Evolutionary conservation across 192 early-diverging fungal genomes (phyloP), one percentile per base, ranked within the genome.

Genomic region (Entomortierella beljakovae): DNA sequence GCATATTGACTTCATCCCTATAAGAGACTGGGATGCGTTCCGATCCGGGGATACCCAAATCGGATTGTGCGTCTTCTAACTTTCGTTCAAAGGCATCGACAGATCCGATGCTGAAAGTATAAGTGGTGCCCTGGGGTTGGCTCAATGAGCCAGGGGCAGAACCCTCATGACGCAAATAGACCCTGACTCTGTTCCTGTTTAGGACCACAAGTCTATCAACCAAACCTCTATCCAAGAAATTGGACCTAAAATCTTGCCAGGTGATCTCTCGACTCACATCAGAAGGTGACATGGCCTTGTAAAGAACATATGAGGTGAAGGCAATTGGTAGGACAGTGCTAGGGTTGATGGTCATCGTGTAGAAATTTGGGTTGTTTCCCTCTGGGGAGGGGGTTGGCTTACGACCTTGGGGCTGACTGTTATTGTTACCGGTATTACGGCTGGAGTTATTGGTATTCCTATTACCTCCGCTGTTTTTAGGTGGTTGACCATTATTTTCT

Each of bases 1-100:
- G 57, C 16, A 94, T 35, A 76, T 84, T 90, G 68, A 95, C 86
- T 75, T 97, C 94, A 52, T 94, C 94, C 57, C 85, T 80, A 81
- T 97, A 99, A 25, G 94, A 88, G 2, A 99, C 95, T 0, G 97
- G 96, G 49, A 99, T 94, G 29, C 96, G 92, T 72, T 98, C 92
- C 33, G 86, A 87, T 22, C 94, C 82, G 23, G 96, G 96, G 57
- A 99, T 97, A 23, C 91, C 90, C 58, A 99, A 89, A 80, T 98
- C 95, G 51, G 87, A 83, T 68, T 99, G 98, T 29, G 97, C 96
- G 25, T 90, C 88, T 18, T 94, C 92, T 33, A 99, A 79, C 66
- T 93, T 94, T 49, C 89, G 90, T 71, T 99, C 98, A 88, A 99
- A 99, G 35, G 91, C 89, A 40, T 99, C 98, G 7, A 95, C 87